Percentiles rank a stretch among this genome's conserved stretches.
These are phyloP conservation scores for Phytophthora boehmeriae DNA, from an alignment of 352 stramenopile species.

Conservation along the genomic window DNA sequence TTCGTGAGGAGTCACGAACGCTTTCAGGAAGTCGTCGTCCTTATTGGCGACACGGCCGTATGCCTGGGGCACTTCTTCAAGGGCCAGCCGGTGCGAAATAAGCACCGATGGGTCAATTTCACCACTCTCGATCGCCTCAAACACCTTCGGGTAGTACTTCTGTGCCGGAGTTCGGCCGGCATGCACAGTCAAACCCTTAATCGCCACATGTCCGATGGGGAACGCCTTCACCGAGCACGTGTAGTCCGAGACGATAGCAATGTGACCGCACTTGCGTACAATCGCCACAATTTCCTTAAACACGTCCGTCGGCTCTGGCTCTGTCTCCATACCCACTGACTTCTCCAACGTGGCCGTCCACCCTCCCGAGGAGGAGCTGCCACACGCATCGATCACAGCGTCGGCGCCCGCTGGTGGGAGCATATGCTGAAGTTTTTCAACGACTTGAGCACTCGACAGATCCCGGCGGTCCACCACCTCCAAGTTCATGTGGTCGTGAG, in stretches of 20 bases:
- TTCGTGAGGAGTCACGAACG: slow-evolving; percentile 54
- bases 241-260: slow-evolving; percentile 66
- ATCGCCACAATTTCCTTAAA: slow-evolving; percentile 68
- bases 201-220: slow-evolving; percentile 62
- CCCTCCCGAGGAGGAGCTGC: slow-evolving; percentile 33
- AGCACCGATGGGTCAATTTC: slow-evolving; percentile 60
- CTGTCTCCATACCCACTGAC: slow-evolving; percentile 51
- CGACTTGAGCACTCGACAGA: slow-evolving; percentile 51
- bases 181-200: slow-evolving; percentile 65
- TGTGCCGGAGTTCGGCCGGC: slow-evolving; percentile 55
- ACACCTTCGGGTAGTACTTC: slow-evolving; percentile 63
- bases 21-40: slow-evolving; percentile 65
- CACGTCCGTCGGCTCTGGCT: slow-evolving; percentile 54
- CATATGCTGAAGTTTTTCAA: slow-evolving; percentile 53
- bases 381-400: slow-evolving; percentile 59
- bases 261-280: slow-evolving; percentile 60
- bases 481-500: slow-evolving; percentile 61
- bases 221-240: slow-evolving; percentile 44
- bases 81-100: slow-evolving; percentile 57
- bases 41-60: slow-evolving; percentile 64
- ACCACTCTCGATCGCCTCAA: slow-evolving; percentile 57
- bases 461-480: slow-evolving; percentile 66
- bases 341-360: slow-evolving; percentile 54
- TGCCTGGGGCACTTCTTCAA: slow-evolving; percentile 60
- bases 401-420: slow-evolving; percentile 59